Conservation (phyloP, 139 green algal genomes). For the Chlorella sp. region DNA sequence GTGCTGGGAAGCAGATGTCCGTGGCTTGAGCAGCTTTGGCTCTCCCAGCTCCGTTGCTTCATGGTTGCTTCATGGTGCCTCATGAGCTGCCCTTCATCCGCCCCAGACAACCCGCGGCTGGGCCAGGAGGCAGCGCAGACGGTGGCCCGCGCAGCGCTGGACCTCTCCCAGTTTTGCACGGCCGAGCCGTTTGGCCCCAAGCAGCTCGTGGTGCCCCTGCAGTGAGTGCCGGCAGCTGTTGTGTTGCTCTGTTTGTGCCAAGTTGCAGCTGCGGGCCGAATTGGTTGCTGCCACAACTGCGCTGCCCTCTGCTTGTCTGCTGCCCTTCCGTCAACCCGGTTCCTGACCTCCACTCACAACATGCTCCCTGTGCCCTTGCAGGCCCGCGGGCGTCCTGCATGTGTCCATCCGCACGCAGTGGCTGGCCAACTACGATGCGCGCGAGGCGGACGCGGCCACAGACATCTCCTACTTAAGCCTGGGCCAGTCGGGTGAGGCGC, state of each 20-base stretch:
- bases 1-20: no score
- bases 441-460: neutral
- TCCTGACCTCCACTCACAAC: neutral
- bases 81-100: neutral
- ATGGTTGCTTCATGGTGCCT: no score
- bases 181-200: conserved; percentile 22
- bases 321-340: neutral
- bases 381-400: conserved; percentile 1
- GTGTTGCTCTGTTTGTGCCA: no score
- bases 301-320: no score
- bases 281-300: neutral
- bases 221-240: neutral
- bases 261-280: no score
- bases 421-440: conserved; percentile 8
- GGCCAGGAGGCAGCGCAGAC: neutral
- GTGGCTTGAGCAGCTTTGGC: no score
- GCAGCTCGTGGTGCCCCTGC: conserved; percentile 21
- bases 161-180: conserved; percentile 25
- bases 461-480: conserved; percentile 3
- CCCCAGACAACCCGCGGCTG: neutral
- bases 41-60: no score
- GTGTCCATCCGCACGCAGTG: conserved; percentile 6
- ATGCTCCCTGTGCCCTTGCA: neutral
- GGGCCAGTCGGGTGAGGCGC: neutral
- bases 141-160: conserved; percentile 1